Evolutionary conservation across 495 filamentous ascomycete species (phyloP).

Genomic region (Hypoxylon cercidicola): DNA sequence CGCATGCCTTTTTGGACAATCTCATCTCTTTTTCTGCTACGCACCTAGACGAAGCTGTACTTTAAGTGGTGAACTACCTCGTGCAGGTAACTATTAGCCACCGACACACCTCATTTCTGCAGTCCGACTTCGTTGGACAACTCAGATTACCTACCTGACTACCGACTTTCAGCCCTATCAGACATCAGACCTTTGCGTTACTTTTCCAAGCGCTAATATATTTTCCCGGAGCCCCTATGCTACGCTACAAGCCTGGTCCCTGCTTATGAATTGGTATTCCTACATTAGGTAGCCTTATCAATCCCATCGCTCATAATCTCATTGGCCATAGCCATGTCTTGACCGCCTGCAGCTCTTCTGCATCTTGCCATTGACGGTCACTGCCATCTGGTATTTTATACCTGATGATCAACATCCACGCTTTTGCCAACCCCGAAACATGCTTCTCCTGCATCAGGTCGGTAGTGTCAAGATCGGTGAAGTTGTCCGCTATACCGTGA

Average conservation of each 20-base stretch:
- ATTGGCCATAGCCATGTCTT: background rate
- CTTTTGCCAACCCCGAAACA: slow-evolving; percentile 51
- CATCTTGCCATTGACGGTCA: slow-evolving; percentile 5
- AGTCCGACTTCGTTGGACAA: no score
- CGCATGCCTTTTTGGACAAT: slow-evolving; percentile 22
- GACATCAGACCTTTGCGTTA: no score
- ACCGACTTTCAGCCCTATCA: background rate
- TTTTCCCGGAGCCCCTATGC: no score
- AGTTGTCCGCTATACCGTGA: slow-evolving; percentile 89
- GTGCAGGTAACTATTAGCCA: no score
- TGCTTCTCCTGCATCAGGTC: slow-evolving; percentile 89
- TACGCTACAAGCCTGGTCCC: background rate
- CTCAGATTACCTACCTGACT: no score
- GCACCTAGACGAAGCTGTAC: no score
- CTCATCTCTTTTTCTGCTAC: background rate
- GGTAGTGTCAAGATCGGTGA: slow-evolving; percentile 94
- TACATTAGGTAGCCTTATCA: background rate
- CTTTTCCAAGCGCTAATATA: no score
- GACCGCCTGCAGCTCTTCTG: no score
- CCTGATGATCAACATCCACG: slow-evolving; percentile 17
- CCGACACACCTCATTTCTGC: no score
- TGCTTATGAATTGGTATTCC: no score
- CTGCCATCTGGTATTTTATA: background rate
- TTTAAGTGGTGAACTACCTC: no score
- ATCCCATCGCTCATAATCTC: background rate